phyloP scores from a whole-genome alignment of 78 protist species.

The Guillardia theta region DNA sequence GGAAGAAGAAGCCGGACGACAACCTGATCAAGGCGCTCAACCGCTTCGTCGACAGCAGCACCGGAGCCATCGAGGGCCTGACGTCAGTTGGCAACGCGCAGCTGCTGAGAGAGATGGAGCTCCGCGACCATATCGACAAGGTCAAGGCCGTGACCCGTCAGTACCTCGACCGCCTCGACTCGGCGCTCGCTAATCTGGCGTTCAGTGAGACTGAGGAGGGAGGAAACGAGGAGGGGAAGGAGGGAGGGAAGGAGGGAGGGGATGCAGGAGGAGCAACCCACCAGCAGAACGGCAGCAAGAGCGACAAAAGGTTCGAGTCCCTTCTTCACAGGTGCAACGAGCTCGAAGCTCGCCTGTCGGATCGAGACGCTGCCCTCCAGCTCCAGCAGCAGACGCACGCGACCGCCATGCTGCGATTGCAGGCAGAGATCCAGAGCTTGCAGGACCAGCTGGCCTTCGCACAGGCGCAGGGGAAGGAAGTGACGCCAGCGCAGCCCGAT shows the following conservation, averaged over 20 bases:
- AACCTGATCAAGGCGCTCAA: neutral
- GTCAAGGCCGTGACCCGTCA: neutral
- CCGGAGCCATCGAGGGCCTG: neutral
- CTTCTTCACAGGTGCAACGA: neutral
- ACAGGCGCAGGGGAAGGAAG: neutral
- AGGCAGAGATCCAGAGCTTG: neutral
- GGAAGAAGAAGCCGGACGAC: conserved; percentile 33
- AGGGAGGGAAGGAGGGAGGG: neutral
- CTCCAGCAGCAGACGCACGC: conserved; percentile 11
- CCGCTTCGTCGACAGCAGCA: neutral
- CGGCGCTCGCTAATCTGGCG: neutral
- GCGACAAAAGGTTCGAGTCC: neutral
- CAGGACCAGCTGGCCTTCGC: conserved; percentile 26
- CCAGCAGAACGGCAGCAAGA: neutral
- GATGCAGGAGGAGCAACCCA: too few species aligned
- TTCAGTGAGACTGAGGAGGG: neutral
- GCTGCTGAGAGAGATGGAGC: neutral
- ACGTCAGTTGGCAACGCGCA: neutral
- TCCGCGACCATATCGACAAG: neutral
- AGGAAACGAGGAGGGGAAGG: neutral
- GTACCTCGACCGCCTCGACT: conserved; percentile 15
- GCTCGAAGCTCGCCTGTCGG: neutral
- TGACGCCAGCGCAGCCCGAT: neutral
- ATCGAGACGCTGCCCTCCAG: neutral
- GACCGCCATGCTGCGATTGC: neutral